phyloP scores from a whole-genome alignment of 2,329 filamentous ascomycete genomes.

The Colletotrichum orchidophilum region DNA sequence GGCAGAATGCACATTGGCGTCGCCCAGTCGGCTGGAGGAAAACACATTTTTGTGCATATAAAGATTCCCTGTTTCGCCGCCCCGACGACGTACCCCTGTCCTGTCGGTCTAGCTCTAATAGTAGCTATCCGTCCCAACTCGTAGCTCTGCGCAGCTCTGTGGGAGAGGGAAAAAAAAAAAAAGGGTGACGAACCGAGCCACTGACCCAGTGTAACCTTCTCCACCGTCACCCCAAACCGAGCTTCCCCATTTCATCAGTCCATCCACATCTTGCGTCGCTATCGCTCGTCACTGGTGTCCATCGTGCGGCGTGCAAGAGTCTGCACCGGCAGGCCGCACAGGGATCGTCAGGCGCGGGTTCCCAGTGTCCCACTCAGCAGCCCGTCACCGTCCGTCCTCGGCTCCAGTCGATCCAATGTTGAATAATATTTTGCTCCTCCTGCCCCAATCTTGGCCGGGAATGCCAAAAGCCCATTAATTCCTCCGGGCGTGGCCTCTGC shows the following conservation, averaged over 20 bases:
- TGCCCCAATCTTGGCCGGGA: conserved; percentile 1
- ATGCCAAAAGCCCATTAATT: conserved; percentile 7
- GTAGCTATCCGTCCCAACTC: conserved; percentile 24
- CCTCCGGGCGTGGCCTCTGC: conserved; percentile 4
- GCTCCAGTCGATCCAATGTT: conserved; percentile 18
- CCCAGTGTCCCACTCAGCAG: not conserved
- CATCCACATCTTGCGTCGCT: conserved; percentile 26
- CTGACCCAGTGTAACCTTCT: conserved; percentile 11
- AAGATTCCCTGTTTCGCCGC: conserved; percentile 34
- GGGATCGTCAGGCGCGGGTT: conserved; percentile 17
- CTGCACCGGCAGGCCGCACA: conserved; percentile 10
- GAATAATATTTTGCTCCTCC: not conserved
- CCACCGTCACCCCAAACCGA: not conserved
- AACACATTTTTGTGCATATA: conserved; percentile 32
- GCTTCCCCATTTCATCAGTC: conserved; percentile 25
- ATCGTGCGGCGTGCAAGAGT: not conserved
- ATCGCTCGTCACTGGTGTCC: conserved; percentile 4
- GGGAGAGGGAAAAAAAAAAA: not conserved
- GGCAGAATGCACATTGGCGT: conserved; percentile 25
- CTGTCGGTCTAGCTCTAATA: conserved; percentile 26
- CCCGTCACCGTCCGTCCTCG: conserved; percentile 15
- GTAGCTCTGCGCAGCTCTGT: not conserved
- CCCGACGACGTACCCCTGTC: conserved; percentile 24
- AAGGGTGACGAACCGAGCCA: conserved; percentile 17
- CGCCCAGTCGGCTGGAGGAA: conserved; percentile 15